Base-by-base conservation (phyloP, 106 monocot species). In the Triglochin maritima region DNA sequence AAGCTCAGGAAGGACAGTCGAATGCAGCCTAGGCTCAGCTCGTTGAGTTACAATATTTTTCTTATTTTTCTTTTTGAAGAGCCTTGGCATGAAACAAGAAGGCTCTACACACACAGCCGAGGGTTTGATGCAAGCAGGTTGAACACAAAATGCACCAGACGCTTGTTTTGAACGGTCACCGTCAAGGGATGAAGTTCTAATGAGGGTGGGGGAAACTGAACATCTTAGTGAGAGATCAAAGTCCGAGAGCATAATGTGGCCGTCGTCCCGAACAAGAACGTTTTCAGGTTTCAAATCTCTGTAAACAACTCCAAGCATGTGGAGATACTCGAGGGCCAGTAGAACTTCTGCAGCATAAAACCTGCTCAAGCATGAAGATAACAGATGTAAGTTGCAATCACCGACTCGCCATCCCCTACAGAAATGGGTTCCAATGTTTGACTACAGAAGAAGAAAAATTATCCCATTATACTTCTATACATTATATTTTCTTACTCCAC, bases 251-350 rank as follows among this genome's bases (percentile, higher is more conserved):
- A 76, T 76, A 54, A 76, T 76, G 62, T 76, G 76, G 4, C 76
- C 76, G 42, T 76, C 76, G 1, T 76, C 76, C 3, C 76, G 69
- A 53, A 76, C 76, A 7, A 76, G 69, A 46, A 76, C 70, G 64
- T 76, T 76, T 48, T 76, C 70, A 6, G 76, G 76, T 41, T 76
- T 76, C 47, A 76, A 44, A 56, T 76, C 76, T 49, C 76, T 76
- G 75, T 76, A 76, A 12, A 76, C 70, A 17, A 76, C 70, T 48
- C 76, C 76, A n/a, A 76, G 47, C 76, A 76, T 76, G 49, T 76
- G 76, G 11, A 69, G 63, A 70, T 76, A 76, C 15, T 76, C 69
- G 45, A 75, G 47, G 9, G 75, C 75, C 51, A 75, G 46, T 9
- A 75, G 60, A 68, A 75, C 68, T 54, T 75, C 75, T 17, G 75